These are phyloP conservation scores for Neofusicoccum sp. DNA, from an alignment of 2,329 filamentous ascomycete genomes.

Conservation along the genomic window DNA sequence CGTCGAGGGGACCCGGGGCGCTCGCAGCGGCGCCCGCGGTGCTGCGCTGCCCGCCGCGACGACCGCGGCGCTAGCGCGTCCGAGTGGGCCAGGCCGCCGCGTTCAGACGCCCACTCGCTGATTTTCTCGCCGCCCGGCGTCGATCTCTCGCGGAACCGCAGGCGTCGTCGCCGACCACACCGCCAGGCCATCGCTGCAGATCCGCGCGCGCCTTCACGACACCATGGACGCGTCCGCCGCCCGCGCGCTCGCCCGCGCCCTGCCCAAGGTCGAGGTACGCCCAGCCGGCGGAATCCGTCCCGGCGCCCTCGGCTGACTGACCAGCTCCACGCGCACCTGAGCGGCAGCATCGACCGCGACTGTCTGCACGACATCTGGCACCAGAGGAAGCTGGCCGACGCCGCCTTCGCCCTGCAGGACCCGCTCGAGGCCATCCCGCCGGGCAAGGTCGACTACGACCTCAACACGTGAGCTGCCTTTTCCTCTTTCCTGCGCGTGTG, in stretches of 20 bases:
- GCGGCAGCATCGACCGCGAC: conserved; percentile 70
- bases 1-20: not conserved
- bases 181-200: not conserved
- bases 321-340: conserved; percentile 77
- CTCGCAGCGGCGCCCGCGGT: not conserved
- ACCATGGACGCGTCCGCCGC: conserved; percentile 14
- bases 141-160: conserved; percentile 8
- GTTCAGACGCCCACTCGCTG: conserved; percentile 11
- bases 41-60: not conserved
- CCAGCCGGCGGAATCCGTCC: conserved; percentile 17
- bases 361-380: conserved; percentile 74
- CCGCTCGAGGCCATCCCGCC: conserved; percentile 67
- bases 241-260: conserved; percentile 30
- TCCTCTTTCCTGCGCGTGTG: not conserved
- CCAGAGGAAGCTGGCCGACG: conserved; percentile 52
- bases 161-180: not conserved
- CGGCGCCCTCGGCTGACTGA: conserved; percentile 26
- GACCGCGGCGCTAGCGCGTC: not conserved
- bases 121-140: conserved; percentile 3
- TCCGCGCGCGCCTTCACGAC: not conserved
- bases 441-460: conserved; percentile 69
- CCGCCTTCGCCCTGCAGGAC: conserved; percentile 60
- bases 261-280: conserved; percentile 46
- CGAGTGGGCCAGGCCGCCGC: not conserved
- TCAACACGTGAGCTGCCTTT: conserved; percentile 57